phyloP scores from a whole-genome alignment of 805 yeast species.

The Myxozyma kluyveri region DNA sequence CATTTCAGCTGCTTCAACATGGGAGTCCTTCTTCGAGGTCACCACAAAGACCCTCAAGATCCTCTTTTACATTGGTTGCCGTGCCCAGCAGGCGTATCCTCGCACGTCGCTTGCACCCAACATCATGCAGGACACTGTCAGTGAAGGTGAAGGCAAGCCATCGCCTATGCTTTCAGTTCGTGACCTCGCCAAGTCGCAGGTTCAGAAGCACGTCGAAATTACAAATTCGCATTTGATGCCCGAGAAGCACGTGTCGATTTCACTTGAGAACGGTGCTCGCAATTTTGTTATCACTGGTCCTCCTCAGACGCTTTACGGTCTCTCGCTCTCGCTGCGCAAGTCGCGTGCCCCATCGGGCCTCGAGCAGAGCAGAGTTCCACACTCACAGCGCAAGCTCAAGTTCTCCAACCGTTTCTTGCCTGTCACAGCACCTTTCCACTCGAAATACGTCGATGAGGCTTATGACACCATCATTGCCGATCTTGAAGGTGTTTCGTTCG shows the following conservation, averaged over 20 bases:
- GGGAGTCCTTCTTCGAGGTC: constrained; percentile 76
- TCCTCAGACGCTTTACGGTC: constrained; percentile 95
- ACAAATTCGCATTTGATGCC: constrained; percentile 92
- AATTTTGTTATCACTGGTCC: constrained; percentile 96
- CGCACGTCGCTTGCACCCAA: constrained; percentile 92
- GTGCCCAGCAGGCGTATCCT: constrained; percentile 88
- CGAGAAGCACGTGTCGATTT: constrained; percentile 85
- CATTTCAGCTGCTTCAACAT: constrained; percentile 71
- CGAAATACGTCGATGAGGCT: constrained; percentile 75
- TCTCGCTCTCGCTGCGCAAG: constrained; percentile 85
- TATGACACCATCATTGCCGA: constrained; percentile 65
- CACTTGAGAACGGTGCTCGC: constrained; percentile 93
- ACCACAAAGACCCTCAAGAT: constrained; percentile 77
- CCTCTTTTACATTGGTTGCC: constrained; percentile 88
- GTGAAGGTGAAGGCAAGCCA: constrained; percentile 93
- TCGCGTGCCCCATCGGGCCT: constrained; percentile 92
- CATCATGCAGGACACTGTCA: constrained; percentile 85
- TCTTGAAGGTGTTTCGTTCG: constrained; percentile 58
- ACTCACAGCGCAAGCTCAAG: constrained; percentile 88
- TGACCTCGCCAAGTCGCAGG: constrained; percentile 77
- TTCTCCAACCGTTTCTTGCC: constrained; percentile 93
- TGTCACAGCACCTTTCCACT: constrained; percentile 95
- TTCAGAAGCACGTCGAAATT: constrained; percentile 70
- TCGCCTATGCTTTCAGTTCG: constrained; percentile 96
- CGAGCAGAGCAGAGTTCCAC: constrained; percentile 93